A percentile compares a stretch with the other conserved stretches of the same genome.
These are phyloP conservation scores for Nemania serpens DNA, from an alignment of 2,329 filamentous ascomycete genomes.

Conservation along the genomic window DNA sequence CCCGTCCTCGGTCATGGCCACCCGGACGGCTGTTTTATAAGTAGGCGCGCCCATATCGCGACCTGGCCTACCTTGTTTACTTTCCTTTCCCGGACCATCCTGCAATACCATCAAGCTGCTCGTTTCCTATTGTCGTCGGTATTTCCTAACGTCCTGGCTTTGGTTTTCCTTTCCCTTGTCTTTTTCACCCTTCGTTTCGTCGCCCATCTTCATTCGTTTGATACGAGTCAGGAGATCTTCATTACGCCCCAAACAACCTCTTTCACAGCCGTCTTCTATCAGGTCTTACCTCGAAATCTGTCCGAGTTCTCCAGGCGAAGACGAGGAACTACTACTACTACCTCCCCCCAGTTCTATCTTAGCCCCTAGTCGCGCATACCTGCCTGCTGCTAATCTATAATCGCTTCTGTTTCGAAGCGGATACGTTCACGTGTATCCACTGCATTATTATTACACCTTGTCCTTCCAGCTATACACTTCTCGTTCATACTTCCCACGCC, in stretches of 20 bases:
- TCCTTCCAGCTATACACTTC: slow-evolving; percentile 22
- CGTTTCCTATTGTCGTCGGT: slow-evolving; percentile 41
- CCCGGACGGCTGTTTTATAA: slow-evolving; percentile 40
- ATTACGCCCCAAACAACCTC: background rate
- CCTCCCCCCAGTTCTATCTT: slow-evolving; percentile 2
- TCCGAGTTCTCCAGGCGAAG: slow-evolving; percentile 21
- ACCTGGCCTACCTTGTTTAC: slow-evolving; percentile 39
- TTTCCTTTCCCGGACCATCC: slow-evolving; percentile 41
- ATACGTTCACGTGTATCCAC: slow-evolving; percentile 25
- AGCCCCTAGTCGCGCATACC: slow-evolving; percentile 14
- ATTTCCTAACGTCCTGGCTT: slow-evolving; percentile 35
- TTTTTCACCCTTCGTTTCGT: slow-evolving; percentile 42
- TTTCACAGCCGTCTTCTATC: slow-evolving; percentile 1
- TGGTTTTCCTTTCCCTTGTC: slow-evolving; percentile 29
- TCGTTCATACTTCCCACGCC: background rate
- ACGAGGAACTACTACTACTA: slow-evolving; percentile 8
- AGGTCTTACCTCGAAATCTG: slow-evolving; percentile 9
- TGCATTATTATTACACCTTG: slow-evolving; percentile 23
- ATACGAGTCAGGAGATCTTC: slow-evolving; percentile 43
- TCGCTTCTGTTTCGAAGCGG: slow-evolving; percentile 29
- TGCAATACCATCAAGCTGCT: slow-evolving; percentile 39
- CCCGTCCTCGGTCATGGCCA: slow-evolving; percentile 43
- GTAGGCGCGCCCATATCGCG: slow-evolving; percentile 42
- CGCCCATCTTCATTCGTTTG: slow-evolving; percentile 46
- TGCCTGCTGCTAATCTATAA: slow-evolving; percentile 37